Base-by-base conservation (phyloP, 129 eudicot species). In the Pseudognaphalium luteoalbum region DNA sequence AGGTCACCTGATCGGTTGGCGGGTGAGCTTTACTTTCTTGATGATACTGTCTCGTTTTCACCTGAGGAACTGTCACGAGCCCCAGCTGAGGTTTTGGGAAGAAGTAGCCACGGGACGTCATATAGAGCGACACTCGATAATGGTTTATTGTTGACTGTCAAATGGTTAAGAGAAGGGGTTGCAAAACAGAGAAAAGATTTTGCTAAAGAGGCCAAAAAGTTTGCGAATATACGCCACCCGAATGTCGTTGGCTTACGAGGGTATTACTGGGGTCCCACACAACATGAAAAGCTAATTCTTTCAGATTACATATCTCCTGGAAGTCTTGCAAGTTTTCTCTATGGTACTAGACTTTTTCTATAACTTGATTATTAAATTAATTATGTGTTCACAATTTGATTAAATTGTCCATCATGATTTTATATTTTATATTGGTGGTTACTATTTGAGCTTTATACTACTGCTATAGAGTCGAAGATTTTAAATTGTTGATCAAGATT, bases 211-310 rank as follows among this genome's bases (percentile, higher is more conserved):
- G 99, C 97, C 4, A 95, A 92, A 76, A 95, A 91, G 72, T 91
- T 95, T 74, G 87, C 99, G 11, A 95, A 95, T 69, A 95, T 95
- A 20, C 64, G 99, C 71, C 99, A 95, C 76, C 99, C 99, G 3
- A 95, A 95, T 79, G 99, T 95, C n/a, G 99, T 95, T 28, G 96
- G 96, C 1, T 73, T 95, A 68, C 87, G 99, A 63, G 99, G 99
- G 64, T 95, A 95, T 72, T 95, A 95, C 66, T 95, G 99, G 99
- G 99, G 99, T 9, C 99, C 99, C 56, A 95, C 99, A 68, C 97
- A 95, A 50, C 97, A 95, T 37, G 99, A 95, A 86, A 95, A 95
- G 81, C 86, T 95, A 5, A 95, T 95, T 80, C 97, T 95, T 81
- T 95, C 96, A 1, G 99, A 95, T 81, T 95, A 87, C 67, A 87